Evolutionary conservation across 257 asterid genomes (phyloP).

Genomic region (Ophiorrhiza pumila): DNA sequence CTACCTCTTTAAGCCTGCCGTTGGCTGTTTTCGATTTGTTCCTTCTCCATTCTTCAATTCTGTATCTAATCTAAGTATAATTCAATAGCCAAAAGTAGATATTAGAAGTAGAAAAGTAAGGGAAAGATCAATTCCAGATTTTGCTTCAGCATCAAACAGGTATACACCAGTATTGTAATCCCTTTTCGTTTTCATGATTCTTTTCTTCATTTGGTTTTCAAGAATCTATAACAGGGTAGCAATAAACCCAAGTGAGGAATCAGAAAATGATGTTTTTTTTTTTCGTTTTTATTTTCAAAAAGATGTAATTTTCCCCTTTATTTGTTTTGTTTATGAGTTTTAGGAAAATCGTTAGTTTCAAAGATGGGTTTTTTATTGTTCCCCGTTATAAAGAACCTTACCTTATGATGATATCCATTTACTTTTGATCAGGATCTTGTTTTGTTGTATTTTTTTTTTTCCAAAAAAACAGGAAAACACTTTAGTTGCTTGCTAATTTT

Average conservation of each 20-base stretch:
- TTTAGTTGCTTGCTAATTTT: constrained; percentile 12
- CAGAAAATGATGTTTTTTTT: not conserved
- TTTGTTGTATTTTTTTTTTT: not conserved
- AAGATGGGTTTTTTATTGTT: not conserved
- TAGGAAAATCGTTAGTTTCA: not conserved
- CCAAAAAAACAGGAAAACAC: not conserved
- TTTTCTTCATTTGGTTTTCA: not conserved
- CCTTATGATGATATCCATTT: constrained; percentile 14
- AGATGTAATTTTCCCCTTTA: not conserved
- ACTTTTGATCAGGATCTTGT: constrained; percentile 11
- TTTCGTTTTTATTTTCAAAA: no score
- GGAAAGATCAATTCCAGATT: not conserved
- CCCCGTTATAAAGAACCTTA: not conserved
- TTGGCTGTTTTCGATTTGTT: no score
- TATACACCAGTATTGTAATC: not conserved
- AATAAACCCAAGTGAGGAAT: not conserved
- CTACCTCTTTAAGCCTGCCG: not conserved
- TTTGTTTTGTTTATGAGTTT: not conserved
- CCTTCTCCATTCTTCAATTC: not conserved
- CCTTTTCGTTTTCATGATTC: not conserved
- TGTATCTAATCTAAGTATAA: not conserved
- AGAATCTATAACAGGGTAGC: not conserved
- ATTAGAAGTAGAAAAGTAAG: not conserved
- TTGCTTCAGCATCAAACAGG: constrained; percentile 2
- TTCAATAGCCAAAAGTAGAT: not conserved